Percentiles rank a stretch among this genome's conserved stretches.
These are phyloP conservation scores for Codiaeum variegatum DNA, from an alignment of 441 rosid species.

Conservation along the genomic window DNA sequence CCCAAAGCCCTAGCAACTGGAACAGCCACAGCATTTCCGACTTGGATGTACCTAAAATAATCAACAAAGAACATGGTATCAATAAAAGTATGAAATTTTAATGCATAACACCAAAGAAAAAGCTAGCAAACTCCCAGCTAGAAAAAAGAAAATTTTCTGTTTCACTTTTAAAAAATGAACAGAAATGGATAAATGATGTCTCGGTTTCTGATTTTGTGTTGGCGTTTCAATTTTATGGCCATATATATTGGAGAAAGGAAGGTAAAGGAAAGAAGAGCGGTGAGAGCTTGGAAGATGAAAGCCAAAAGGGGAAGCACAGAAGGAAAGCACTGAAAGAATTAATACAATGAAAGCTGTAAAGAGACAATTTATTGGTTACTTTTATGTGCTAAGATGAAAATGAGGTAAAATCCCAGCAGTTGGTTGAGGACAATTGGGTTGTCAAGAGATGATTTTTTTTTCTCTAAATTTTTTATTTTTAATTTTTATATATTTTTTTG, in stretches of 20 bases:
- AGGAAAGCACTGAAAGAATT: not conserved
- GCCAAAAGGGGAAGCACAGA: not conserved
- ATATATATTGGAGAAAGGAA: not conserved
- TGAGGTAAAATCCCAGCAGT: slow-evolving; percentile 16
- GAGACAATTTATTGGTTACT: not conserved
- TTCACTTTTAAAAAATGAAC: not conserved
- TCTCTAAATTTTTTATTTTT: not conserved
- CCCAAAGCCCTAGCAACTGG: slow-evolving; percentile 71
- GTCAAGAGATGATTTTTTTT: not conserved
- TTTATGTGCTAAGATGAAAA: not conserved
- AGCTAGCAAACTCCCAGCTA: not conserved
- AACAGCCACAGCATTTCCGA: slow-evolving; percentile 72
- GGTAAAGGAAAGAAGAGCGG: not conserved
- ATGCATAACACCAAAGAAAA: not conserved
- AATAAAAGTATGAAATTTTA: too few relatives aligned
- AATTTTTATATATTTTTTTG: too few relatives aligned
- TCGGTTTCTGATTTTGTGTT: not conserved
- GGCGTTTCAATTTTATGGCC: not conserved
- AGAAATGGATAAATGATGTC: not conserved
- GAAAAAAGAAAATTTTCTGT: not conserved
- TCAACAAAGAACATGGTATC: too few relatives aligned
- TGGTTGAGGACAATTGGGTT: not conserved
- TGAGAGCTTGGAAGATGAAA: not conserved
- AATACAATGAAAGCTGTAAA: not conserved
- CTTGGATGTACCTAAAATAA: slow-evolving; percentile 51